Base-by-base conservation (phyloP, 1,139 yeast genomes). In the Yamadazyma siamensis region DNA sequence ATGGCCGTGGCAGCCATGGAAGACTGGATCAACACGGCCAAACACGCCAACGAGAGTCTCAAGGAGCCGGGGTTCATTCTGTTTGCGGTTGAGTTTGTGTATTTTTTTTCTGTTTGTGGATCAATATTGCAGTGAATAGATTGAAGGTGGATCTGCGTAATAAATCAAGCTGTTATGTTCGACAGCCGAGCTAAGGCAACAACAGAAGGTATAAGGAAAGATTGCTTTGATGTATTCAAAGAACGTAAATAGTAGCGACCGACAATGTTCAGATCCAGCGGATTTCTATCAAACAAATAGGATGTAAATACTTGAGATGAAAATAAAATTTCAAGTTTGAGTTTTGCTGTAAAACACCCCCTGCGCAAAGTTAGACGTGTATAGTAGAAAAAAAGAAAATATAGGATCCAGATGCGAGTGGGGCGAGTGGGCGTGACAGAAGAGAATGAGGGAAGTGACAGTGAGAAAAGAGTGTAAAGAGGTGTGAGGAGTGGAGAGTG, bases 31-130 rank as follows among this genome's bases (percentile, higher is more conserved):
- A n/a, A n/a, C n/a, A n/a, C n/a, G n/a, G n/a, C n/a, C n/a, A n/a
- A n/a, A n/a, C n/a, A n/a, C n/a, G n/a, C n/a, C n/a, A n/a, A 17
- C 23, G 29, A 23, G 12, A 25, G 21, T 25, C 32, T 34, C 35
- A 34, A 32, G 15, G 11, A 9, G 17, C 14, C 16, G 16, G 15
- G 7, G 7, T 6, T 23, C 8, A 23, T 13, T n/a, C n/a, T n/a
- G n/a, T n/a, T n/a, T n/a, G n/a, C n/a, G n/a, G 20, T 7, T 17
- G 20, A 7, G 20, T 17, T 17, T 17, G 20, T 7, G 7, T 17
- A 10, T 10, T 7, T 17, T 17, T 7, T 7, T 17, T 17, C 9
- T 10, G 20, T 17, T 7, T 17, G 20, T 7, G 20, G 20, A n/a
- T n/a, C n/a, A n/a, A n/a, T n/a, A n/a, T n/a, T n/a, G n/a, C n/a